A percentile compares a stretch with the other conserved stretches of the same genome.
Evolutionary conservation across 2,329 filamentous ascomycete species (phyloP).

Genomic region (Aspergillus ochraceoroseus): DNA sequence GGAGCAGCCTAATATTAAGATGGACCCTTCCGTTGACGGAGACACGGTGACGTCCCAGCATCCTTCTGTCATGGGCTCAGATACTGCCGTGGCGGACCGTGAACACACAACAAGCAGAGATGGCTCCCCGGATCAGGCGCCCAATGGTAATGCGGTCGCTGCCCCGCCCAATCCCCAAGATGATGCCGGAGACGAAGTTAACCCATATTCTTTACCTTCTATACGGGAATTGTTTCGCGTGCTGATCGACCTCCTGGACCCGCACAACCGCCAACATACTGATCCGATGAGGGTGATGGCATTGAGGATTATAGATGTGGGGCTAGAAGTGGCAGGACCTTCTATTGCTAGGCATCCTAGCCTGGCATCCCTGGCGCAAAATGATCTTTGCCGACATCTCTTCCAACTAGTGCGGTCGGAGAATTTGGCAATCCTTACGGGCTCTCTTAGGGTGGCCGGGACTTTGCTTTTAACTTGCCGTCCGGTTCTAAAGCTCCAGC

Average conservation of each 20-base stretch:
- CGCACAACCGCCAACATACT: conserved; percentile 85
- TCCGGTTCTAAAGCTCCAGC: conserved; percentile 85
- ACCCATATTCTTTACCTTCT: conserved; percentile 87
- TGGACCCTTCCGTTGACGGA: conserved; percentile 71
- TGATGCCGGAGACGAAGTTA: conserved; percentile 56
- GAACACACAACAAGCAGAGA: conserved; percentile 34
- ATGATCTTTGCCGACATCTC: conserved; percentile 85
- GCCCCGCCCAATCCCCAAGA: conserved; percentile 38
- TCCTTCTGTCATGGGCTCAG: conserved; percentile 38
- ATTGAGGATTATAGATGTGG: conserved; percentile 91
- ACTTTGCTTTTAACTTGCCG: conserved; percentile 88
- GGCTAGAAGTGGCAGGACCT: conserved; percentile 89
- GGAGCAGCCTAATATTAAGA: conserved; percentile 71
- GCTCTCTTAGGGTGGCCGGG: conserved; percentile 84
- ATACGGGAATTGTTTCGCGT: conserved; percentile 93
- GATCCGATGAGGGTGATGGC: conserved; percentile 98
- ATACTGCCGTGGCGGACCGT: conserved; percentile 33
- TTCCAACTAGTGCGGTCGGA: conserved; percentile 96
- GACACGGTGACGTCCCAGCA: conserved; percentile 55
- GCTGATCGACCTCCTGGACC: conserved; percentile 86
- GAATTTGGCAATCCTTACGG: conserved; percentile 90
- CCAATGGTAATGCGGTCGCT: conserved; percentile 32
- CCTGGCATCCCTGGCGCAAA: conserved; percentile 79
- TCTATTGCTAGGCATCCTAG: conserved; percentile 91
- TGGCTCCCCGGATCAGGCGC: conserved; percentile 30